Evolutionary conservation across 2,329 filamentous ascomycete genomes (phyloP).

Genomic region (Penicillium sp.): DNA sequence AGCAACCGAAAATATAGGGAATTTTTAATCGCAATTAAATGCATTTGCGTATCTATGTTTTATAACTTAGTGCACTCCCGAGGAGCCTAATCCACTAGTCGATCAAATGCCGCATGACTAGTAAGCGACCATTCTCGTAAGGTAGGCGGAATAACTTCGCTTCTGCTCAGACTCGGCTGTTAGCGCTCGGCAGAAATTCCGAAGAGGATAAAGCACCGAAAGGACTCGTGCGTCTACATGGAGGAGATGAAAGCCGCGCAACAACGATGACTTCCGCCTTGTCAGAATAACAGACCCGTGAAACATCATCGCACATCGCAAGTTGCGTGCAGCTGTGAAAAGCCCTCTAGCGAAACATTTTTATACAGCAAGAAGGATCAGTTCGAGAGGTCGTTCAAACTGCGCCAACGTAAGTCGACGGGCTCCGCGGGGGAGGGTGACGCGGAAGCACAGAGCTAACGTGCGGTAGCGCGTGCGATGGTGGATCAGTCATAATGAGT

Average conservation of each 20-base stretch:
- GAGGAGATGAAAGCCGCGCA: neutral
- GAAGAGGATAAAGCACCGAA: neutral
- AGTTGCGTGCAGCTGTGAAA: neutral
- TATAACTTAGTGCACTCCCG: neutral
- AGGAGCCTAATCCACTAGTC: neutral
- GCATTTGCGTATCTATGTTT: neutral
- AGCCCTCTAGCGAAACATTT: neutral
- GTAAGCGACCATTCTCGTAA: neutral
- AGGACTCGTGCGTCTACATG: neutral
- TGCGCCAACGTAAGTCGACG: constrained; percentile 7
- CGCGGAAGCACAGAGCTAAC: constrained; percentile 17
- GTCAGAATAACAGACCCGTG: neutral
- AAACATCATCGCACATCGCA: neutral
- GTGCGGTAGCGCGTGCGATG: constrained; percentile 10
- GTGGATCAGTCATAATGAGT: constrained; percentile 6
- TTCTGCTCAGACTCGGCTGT: neutral
- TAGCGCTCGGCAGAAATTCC: neutral
- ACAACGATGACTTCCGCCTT: neutral
- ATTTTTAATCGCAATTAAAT: neutral
- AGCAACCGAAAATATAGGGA: neutral
- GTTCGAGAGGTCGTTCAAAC: neutral
- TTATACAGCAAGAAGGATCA: neutral
- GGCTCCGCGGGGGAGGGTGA: constrained; percentile 6
- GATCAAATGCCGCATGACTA: neutral
- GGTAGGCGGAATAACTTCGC: neutral